Conservation (phyloP, 2,329 filamentous ascomycete genomes). For the Helicocarpus griseus region DNA sequence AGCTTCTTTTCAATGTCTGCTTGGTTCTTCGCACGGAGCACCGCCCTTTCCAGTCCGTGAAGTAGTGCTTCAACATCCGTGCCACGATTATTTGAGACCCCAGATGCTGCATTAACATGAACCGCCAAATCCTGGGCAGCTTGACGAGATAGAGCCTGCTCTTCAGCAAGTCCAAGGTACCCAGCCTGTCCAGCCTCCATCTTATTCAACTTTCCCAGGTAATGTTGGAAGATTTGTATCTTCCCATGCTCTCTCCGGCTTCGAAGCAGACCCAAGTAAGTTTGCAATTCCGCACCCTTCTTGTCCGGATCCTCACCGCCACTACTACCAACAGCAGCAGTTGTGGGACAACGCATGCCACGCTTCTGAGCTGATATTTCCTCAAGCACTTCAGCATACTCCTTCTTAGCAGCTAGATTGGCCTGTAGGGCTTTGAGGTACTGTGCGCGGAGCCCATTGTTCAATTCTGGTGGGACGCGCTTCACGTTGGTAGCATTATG, state of each 20-base stretch:
- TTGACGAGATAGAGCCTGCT: conserved; percentile 10
- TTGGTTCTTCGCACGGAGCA: conserved; percentile 27
- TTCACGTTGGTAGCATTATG: conserved; percentile 24
- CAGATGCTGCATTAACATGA: not conserved
- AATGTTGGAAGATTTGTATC: conserved; percentile 38
- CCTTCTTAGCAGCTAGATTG: conserved; percentile 31
- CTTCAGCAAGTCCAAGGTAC: conserved; percentile 15
- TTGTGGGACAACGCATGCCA: conserved; percentile 14
- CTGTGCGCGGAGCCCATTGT: conserved; percentile 29
- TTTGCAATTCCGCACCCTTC: conserved; percentile 21
- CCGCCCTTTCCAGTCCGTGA: conserved; percentile 29
- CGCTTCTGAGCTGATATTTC: conserved; percentile 22
- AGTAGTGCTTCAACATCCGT: conserved; percentile 23
- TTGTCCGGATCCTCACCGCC: conserved; percentile 10
- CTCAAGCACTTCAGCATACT: conserved; percentile 27
- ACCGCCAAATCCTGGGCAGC: not conserved
- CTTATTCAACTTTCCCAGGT: conserved; percentile 33
- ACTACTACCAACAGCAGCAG: too few species aligned
- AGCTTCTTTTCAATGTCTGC: conserved; percentile 27
- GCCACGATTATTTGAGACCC: conserved; percentile 5
- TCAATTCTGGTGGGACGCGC: conserved; percentile 29
- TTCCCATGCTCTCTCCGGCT: conserved; percentile 38
- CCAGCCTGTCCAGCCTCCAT: conserved; percentile 16
- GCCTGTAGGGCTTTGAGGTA: conserved; percentile 39
- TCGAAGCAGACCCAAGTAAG: conserved; percentile 37